Evolutionary conservation across 495 filamentous ascomycete genomes (phyloP).

Genomic region (Trichoderma gamsii): DNA sequence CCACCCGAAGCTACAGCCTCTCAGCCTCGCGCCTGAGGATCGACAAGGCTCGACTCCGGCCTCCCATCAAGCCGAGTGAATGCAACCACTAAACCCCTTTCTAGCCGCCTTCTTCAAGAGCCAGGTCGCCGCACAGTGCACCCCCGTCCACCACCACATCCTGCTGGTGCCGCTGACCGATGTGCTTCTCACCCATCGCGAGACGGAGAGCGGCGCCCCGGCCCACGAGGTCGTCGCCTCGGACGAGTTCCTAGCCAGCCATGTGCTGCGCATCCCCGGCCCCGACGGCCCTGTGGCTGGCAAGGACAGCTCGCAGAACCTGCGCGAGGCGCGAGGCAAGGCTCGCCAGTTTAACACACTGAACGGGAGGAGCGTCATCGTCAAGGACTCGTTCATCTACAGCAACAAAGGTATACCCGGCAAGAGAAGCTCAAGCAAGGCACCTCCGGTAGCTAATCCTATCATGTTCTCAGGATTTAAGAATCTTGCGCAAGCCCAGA

Average conservation of each 20-base stretch:
- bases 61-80: conserved; percentile 44
- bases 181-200: conserved; percentile 78
- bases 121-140: conserved; percentile 85
- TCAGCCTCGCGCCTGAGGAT: background rate
- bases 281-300: conserved; percentile 51
- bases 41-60: background rate
- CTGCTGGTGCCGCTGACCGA: conserved; percentile 92
- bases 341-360: conserved; percentile 86
- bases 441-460: background rate
- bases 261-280: conserved; percentile 81
- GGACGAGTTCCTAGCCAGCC: conserved; percentile 94
- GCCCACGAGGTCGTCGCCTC: conserved; percentile 76
- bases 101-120: conserved; percentile 97
- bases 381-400: conserved; percentile 90
- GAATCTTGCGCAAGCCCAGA: conserved; percentile 79
- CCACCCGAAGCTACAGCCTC: background rate
- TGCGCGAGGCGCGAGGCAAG: conserved; percentile 87
- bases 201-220: conserved; percentile 72
- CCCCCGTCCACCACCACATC: conserved; percentile 86
- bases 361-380: conserved; percentile 87
- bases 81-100: conserved; percentile 99
- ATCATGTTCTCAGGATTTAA: conserved; percentile 65
- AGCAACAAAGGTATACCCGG: conserved; percentile 81
- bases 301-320: conserved; percentile 62
- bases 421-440: background rate